Conservation (phyloP, 179 eudicot species). For the Sideroxylon spinosum region DNA sequence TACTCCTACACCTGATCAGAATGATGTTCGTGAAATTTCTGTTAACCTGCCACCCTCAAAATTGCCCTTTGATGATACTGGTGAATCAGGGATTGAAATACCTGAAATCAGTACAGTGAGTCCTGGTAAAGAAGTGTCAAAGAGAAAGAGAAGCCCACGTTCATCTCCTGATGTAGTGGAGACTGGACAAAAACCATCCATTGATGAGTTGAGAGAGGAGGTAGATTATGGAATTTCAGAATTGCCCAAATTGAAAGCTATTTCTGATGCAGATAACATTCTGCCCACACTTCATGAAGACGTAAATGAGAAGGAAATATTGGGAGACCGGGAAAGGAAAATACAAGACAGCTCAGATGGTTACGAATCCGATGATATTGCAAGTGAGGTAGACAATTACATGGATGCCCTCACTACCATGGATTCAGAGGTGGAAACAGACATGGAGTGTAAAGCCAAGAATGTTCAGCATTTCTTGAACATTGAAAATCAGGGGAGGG, state of each 20-base stretch:
- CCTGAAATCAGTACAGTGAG: conserved; percentile 41
- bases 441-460: conserved; percentile 48
- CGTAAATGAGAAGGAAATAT: conserved; percentile 36
- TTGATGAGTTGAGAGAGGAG: conserved; percentile 30
- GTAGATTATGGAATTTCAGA: conserved; percentile 19
- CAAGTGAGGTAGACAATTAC: conserved; percentile 77
- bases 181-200: conserved; percentile 27
- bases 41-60: conserved; percentile 36
- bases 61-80: conserved; percentile 27
- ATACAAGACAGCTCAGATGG: conserved; percentile 32
- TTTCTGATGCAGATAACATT: conserved; percentile 5
- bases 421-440: conserved; percentile 82
- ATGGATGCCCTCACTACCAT: conserved; percentile 85
- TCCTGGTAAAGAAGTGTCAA: conserved; percentile 34
- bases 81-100: conserved; percentile 45
- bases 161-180: conserved; percentile 40
- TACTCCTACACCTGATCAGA: conserved; percentile 51
- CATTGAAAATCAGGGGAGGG: conserved; percentile 29
- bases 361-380: conserved; percentile 50
- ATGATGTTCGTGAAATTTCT: conserved; percentile 47
- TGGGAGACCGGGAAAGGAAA: conserved; percentile 40
- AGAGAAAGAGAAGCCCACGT: conserved; percentile 31
- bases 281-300: conserved; percentile 18
- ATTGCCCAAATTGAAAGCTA: conserved; percentile 19
- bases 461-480: conserved; percentile 21